Conservation (phyloP, 306 rosid genomes). For the Bauhinia variegata region DNA sequence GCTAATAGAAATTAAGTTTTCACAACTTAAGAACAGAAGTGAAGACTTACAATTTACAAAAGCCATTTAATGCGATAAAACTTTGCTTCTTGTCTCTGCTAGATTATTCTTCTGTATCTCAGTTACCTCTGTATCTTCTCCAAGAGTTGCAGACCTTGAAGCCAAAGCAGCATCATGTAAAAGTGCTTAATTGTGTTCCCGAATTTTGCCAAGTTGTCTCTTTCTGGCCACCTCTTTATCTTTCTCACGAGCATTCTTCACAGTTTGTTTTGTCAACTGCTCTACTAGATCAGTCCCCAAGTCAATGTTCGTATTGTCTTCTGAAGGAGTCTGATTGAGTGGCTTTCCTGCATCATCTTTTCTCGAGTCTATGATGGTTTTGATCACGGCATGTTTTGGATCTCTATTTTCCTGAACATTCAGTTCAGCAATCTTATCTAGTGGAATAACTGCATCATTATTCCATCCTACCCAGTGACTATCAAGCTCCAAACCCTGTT, state of each 20-base stretch:
- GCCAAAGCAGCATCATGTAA: conserved; percentile 73
- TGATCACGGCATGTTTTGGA: conserved; percentile 74
- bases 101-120: conserved; percentile 24
- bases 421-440: conserved; percentile 82
- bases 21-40: background rate
- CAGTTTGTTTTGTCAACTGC: conserved; percentile 71
- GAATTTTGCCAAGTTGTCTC: conserved; percentile 72
- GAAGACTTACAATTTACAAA: background rate
- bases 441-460: conserved; percentile 76
- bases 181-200: conserved; percentile 85
- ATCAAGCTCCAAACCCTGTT: conserved; percentile 78
- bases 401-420: conserved; percentile 52
- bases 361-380: too few relatives aligned
- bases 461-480: conserved; percentile 98
- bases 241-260: conserved; percentile 73
- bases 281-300: conserved; percentile 47
- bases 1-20: background rate
- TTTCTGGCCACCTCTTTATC: conserved; percentile 59
- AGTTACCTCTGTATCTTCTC: conserved; percentile 51
- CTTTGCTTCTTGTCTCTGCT: conserved; percentile 59
- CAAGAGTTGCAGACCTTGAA: conserved; percentile 62
- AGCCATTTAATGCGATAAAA: conserved; percentile 38
- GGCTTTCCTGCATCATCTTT: conserved; percentile 84
- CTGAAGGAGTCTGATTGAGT: conserved; percentile 45
- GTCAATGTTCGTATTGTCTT: conserved; percentile 42